Evolutionary conservation across 2,329 filamentous ascomycete genomes (phyloP), one percentile per base, ranked within the genome.

Genomic region (Neocucurbitaria cava): DNA sequence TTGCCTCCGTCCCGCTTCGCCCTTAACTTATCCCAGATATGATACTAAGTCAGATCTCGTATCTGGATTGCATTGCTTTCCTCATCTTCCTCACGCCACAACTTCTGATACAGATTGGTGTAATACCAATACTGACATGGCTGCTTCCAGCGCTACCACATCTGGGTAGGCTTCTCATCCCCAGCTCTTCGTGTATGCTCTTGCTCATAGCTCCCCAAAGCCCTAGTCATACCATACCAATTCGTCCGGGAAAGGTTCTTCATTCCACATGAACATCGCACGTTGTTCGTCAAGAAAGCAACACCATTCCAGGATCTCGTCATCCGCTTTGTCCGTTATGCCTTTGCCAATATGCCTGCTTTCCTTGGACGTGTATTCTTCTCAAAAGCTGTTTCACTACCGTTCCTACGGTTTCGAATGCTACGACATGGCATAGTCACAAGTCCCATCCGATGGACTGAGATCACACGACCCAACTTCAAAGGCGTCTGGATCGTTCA

Each of bases 251-350:
- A 89, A 66, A 81, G 86, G 52, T 84, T 83, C 60, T 74, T 87
- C 35, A 78, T 79, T 0, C 69, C 73, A 5, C 70, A 67, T 49
- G 64, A 79, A 23, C 60, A 81, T 5, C 82, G 81, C 58, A 79
- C 85, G 5, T 82, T 85, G 1, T 92, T 92, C 62, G 84, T 88
- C n/a, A 86, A 83, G 62, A 82, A 82, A 49, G 86, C 89, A n/a
- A 87, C 87, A 3, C 76, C 85, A 1, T 94, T 93, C 68, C 90
- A 94, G 72, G 89, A 93, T 69, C 73, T 92, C 39, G 89, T 92
- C 44, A 83, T 94, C 54, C 84, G 89, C 54, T 92, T 88, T 68
- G 89, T 95, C 31, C 84, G 89, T 48, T 92, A 90, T 80, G 89
- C 89, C 13, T 94, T 94, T 70, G 84, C 87, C 23, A 83, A 85